Evolutionary conservation across 2,329 filamentous ascomycete species (phyloP), one percentile per base, ranked within the genome.

Genomic region (Aspergillus sclerotialis): DNA sequence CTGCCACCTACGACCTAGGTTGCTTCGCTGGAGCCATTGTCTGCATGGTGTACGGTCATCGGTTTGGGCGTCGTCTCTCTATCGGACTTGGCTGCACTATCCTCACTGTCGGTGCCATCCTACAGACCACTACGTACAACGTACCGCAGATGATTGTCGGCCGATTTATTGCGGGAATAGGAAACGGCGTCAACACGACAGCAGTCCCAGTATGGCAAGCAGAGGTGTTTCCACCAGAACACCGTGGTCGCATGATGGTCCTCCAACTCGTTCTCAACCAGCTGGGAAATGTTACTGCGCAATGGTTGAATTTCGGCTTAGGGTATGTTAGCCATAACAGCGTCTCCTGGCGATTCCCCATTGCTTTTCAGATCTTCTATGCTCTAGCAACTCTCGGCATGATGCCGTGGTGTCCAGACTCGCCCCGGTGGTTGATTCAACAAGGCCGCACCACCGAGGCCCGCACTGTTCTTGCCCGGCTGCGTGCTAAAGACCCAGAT

Each of bases 351-450:
- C 42, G 52, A 4, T 48, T 54, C n/a, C 53, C 53, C 3, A 52
- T 57, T 30, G 51, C 49, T 10, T 45, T 52, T 27, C 51, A 60
- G 38, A 46, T 55, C 7, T 23, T 67, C 31, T 58, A 68, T 14
- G 65, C 38, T 10, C 21, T 44, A 6, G 18, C 42, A 12, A 39
- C 44, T 10, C 28, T 43, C 5, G 33, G 31, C 3, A 32, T 37
- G n/a, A 40, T 48, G 14, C 24, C 40, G 4, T 39, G 43, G 3
- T 50, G 73, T 3, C 70, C 71, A 4, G 72, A 76, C 37, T 72
- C 67, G 0, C 72, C 72, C 3, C 60, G 72, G 30, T 74, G 70
- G 66, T 55, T 75, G 5, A 64, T 75, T 8, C 48, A 69, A 10
- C 66, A 67, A 34, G 70, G 68, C 18, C 55, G 61, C 11, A 61